Conservation (phyloP, 805 yeast genomes). For the Candida dajiaensis region DNA sequence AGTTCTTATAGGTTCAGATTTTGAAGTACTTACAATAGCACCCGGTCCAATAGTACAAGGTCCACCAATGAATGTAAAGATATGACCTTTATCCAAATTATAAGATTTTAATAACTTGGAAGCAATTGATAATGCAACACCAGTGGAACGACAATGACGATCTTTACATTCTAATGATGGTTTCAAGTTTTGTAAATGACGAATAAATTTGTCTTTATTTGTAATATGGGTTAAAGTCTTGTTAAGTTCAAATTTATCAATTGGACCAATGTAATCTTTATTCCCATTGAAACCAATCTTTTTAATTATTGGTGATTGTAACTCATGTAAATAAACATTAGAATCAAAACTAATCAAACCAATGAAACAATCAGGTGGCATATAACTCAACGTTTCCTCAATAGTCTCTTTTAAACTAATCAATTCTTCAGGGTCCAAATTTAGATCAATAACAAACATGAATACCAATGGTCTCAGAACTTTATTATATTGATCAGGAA, state of each 20-base stretch:
- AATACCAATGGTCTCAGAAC: constrained; percentile 64
- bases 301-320: constrained; percentile 46
- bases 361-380: constrained; percentile 76
- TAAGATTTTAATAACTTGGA: constrained; percentile 72
- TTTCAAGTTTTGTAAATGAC: background rate
- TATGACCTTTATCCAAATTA: constrained; percentile 76
- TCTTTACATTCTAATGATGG: background rate
- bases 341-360: constrained; percentile 83
- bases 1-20: constrained; percentile 88
- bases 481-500: constrained; percentile 15
- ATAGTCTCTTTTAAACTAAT: constrained; percentile 70
- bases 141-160: constrained; percentile 83
- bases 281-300: background rate
- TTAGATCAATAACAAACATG: constrained; percentile 75
- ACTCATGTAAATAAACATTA: constrained; percentile 77
- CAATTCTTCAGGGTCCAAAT: constrained; percentile 80
- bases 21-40: constrained; percentile 76
- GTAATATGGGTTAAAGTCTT: background rate
- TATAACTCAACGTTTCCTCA: constrained; percentile 57
- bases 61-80: constrained; percentile 85
- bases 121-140: constrained; percentile 83
- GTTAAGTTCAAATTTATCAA: background rate
- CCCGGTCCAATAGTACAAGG: constrained; percentile 95
- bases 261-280: background rate
- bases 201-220: background rate